Percentiles rank a stretch among this genome's conserved stretches.
Evolutionary conservation across 2,329 filamentous ascomycete genomes (phyloP).

Genomic region (Coniosporium tulheliwenetii): DNA sequence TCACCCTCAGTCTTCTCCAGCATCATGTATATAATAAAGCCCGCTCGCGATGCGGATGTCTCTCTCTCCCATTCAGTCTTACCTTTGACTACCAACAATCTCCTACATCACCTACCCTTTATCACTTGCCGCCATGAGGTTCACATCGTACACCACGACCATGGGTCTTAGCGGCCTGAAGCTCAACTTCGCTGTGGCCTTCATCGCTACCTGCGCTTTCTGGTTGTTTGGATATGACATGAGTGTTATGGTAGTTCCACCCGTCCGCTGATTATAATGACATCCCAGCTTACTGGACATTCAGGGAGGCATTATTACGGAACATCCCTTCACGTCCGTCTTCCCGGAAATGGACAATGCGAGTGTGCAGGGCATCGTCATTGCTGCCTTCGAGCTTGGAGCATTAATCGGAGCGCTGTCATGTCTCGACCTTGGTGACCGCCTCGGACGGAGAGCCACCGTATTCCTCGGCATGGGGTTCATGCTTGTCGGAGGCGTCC

Average conservation of each 20-base stretch:
- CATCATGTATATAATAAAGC: no score
- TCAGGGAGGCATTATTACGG: constrained; percentile 5
- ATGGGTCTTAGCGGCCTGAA: neutral
- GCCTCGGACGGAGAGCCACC: constrained; percentile 1
- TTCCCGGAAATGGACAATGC: constrained; percentile 5
- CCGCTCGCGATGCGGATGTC: neutral
- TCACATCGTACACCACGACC: constrained; percentile 1
- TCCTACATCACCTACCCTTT: neutral
- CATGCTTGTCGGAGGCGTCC: constrained; percentile 5
- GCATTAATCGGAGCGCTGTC: constrained; percentile 2
- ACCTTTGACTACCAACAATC: neutral
- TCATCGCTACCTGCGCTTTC: constrained; percentile 7
- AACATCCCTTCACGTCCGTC: constrained; percentile 6
- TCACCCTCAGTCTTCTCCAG: no score
- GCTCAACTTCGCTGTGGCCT: constrained; percentile 4
- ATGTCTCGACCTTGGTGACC: constrained; percentile 1
- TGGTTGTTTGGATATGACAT: constrained; percentile 10
- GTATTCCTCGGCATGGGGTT: constrained; percentile 3
- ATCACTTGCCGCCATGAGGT: neutral
- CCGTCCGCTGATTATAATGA: neutral
- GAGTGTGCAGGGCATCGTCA: constrained; percentile 3
- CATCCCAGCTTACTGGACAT: neutral
- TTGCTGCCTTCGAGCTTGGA: constrained; percentile 2
- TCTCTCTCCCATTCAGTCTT: neutral
- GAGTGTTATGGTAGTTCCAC: constrained; percentile 4